Evolutionary conservation across 257 asterid species (phyloP), one percentile per base, ranked within the genome.

Genomic region (Solanum boliviense): DNA sequence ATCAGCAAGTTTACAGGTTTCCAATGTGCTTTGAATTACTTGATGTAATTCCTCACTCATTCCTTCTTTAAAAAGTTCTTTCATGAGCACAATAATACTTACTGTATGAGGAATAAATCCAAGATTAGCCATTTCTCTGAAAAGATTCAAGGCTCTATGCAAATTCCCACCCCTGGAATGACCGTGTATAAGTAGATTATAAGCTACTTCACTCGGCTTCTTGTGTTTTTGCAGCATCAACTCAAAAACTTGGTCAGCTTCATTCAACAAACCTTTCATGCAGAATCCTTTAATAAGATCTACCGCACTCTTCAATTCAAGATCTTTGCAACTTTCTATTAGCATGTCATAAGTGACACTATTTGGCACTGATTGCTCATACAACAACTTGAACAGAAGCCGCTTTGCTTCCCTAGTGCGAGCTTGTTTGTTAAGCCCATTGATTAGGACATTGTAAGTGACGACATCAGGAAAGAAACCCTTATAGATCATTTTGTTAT

Each of bases 231-330:
- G 87, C 82, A 93, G 91, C 98, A 95, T 95, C 52, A 90, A 91
- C 78, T 90, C 85, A 71, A 93, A 93, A 90, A 94, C 96, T 68
- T 86, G 87, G 87, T 93, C 99, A 6, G 98, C 99, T 89, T 96
- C 96, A 29, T 88, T 90, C 94, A 94, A 93, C 94, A 96, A 87
- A 58, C 98, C 98, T 84, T 95, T 95, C 94, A 96, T 94, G 95
- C 98, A 96, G 92, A 96, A 95, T 72, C 98, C 98, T 86, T 96
- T 95, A 35, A 96, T 91, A 27, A 96, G 98, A 86, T 94, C 94
- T 83, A 87, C 86, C 13, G 67, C 93, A 83, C 92, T 93, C 89
- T 89, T 92, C 87, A 91, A 94, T 81, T 92, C 95, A 23, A 88
- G 87, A 84, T 89, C 91, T 60, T 93, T 89, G 31, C 99, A 96